Percentiles rank a stretch among this genome's conserved stretches.
Conservation (phyloP, 192 early-diverging fungal species). For the Linnemannia zychae region DNA sequence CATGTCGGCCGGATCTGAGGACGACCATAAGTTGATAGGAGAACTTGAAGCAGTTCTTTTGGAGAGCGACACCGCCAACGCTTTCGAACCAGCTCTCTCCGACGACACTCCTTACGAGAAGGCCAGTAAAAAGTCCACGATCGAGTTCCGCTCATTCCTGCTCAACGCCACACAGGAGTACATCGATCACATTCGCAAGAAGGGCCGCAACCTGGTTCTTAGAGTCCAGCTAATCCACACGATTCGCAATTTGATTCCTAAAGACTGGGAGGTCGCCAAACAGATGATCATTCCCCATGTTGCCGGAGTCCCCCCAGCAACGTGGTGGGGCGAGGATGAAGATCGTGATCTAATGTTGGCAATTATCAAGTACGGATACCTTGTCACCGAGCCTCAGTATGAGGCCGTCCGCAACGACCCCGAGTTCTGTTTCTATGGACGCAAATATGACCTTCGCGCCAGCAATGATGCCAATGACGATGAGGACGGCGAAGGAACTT, state of each 20-base stretch:
- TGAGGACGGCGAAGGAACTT: conserved; percentile 51
- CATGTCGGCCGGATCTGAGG: conserved; percentile 63
- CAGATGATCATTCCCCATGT: conserved; percentile 76
- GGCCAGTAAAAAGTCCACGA: conserved; percentile 74
- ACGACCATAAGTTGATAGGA: conserved; percentile 70
- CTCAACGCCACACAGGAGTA: conserved; percentile 81
- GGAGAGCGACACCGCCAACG: conserved; percentile 58
- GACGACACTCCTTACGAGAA: conserved; percentile 71
- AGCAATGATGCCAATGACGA: conserved; percentile 53
- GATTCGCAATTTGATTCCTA: conserved; percentile 80
- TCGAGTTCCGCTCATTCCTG: conserved; percentile 79
- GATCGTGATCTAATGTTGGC: conserved; percentile 86
- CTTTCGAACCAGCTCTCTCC: conserved; percentile 39
- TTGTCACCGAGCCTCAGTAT: conserved; percentile 53
- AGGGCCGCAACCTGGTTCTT: conserved; percentile 75
- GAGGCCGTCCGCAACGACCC: conserved; percentile 66
- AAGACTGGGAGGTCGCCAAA: conserved; percentile 71
- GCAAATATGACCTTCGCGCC: conserved; percentile 60
- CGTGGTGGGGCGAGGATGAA: conserved; percentile 86
- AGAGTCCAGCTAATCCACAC: conserved; percentile 83
- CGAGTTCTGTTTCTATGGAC: conserved; percentile 67
- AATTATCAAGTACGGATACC: conserved; percentile 85
- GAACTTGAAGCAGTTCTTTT: conserved; percentile 72
- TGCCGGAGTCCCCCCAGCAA: conserved; percentile 64
- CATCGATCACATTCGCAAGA: conserved; percentile 78